Percentiles rank a stretch among this genome's conserved stretches.
These are phyloP conservation scores for Eucalyptus cloeziana DNA, from an alignment of 345 rosid genomes.

Conservation along the genomic window DNA sequence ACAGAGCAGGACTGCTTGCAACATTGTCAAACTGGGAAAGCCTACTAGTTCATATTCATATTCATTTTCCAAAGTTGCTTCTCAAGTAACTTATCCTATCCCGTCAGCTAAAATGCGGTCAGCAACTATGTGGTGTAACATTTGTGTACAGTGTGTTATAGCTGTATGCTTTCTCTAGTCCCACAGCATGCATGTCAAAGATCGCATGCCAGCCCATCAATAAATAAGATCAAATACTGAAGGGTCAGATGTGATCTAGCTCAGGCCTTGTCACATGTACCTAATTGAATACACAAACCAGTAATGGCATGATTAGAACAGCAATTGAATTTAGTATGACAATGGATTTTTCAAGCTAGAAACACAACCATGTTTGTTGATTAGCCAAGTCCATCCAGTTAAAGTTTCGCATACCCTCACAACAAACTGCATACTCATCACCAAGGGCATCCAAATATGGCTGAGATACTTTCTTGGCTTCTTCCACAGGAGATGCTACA, in stretches of 20 bases:
- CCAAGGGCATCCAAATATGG: conserved; percentile 72
- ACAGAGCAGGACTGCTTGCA: background rate
- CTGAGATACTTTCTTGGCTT: conserved; percentile 44
- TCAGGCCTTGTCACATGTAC: background rate
- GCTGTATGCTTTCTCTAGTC: background rate
- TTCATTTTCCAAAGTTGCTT: background rate
- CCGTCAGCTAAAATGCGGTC: background rate
- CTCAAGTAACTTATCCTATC: background rate
- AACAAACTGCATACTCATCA: conserved; percentile 58
- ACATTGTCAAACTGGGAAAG: background rate
- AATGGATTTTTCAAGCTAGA: background rate
- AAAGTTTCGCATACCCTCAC: conserved; percentile 44
- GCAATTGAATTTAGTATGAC: background rate
- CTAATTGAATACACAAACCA: background rate
- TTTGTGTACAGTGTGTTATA: background rate
- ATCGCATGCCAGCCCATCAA: background rate
- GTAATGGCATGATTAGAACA: background rate
- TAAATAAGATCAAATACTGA: background rate
- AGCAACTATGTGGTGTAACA: background rate
- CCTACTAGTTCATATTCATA: background rate
- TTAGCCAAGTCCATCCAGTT: background rate
- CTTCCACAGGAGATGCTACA: conserved; percentile 80
- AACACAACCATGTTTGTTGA: background rate
- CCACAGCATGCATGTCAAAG: background rate
- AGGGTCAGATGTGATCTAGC: background rate